Conservation (phyloP, 2,329 filamentous ascomycete genomes). For the Myrmaecium sp. region DNA sequence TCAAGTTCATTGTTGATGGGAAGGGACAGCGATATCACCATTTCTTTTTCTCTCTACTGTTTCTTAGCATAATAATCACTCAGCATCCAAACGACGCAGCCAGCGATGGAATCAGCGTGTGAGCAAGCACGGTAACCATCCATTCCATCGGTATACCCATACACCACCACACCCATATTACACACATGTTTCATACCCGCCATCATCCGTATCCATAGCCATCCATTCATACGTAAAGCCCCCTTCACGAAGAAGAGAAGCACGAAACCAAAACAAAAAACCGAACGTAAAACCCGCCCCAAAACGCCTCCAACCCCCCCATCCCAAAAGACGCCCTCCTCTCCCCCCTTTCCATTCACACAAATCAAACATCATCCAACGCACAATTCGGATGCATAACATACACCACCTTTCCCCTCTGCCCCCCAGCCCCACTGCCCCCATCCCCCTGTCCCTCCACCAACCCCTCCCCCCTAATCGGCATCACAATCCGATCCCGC, state of each 20-base stretch:
- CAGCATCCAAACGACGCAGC: not conserved
- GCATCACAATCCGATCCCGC: conserved; percentile 43
- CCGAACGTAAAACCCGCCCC: not conserved
- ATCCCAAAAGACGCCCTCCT: not conserved
- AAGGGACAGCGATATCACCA: not conserved
- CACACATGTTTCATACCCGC: not conserved
- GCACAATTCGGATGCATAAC: conserved; percentile 90
- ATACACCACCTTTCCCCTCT: conserved; percentile 51
- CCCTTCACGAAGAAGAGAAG: not conserved
- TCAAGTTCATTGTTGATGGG: conserved; percentile 1
- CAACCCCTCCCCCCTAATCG: conserved; percentile 65
- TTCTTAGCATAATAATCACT: not conserved
- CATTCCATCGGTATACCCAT: not conserved
- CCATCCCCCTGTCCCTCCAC: conserved; percentile 60
- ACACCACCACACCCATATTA: not conserved
- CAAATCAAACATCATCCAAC: conserved; percentile 39
- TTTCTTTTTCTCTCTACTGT: not conserved
- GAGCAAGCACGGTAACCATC: conserved; percentile 1
- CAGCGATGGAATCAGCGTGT: not conserved
- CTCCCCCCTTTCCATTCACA: not conserved
- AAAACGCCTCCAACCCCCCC: not conserved
- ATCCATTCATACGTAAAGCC: not conserved
- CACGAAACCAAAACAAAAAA: not conserved
- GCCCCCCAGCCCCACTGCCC: conserved; percentile 31
- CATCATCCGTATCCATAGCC: not conserved